Base-by-base conservation (phyloP, 768 basidiomycete species). In the Filobasidium wieringae region DNA sequence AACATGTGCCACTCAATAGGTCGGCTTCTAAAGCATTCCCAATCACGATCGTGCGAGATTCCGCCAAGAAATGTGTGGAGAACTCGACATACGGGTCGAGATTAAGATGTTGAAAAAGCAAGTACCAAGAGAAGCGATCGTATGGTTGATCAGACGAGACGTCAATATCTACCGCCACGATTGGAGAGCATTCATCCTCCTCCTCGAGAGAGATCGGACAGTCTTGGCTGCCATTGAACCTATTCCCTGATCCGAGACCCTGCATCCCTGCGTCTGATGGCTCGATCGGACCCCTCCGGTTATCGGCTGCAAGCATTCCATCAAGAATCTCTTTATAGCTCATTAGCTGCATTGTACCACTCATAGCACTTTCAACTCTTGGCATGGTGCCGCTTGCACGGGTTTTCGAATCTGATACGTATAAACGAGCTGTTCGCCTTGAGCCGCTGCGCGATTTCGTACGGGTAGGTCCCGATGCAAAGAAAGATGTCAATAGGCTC, bases 361-460 rank as follows among this genome's bases (percentile, higher is more conserved):
- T 65, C 14, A 66, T 34, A 17, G 69, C 68, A 63, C 73, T 72
- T 19, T 66, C 63, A n/a, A 68, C 67, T n/a, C 55, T 51, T 0
- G 75, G 75, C 22, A 75, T 32, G 1, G 64, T 66, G 2, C 64
- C 66, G 12, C 60, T 60, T 1, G 65, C 63, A 12, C 75, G 55
- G 12, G 75, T 75, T 49, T 76, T 76, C 26, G 69, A 71, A 54
- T 76, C 75, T 22, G 70, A 72, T 7, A 76, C 49, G 56, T 63
- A 67, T 4, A 76, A 59, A 22, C 64, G 58, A 57, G 74, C 69
- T 2, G 68, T 65, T 22, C 63, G 55, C 41, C 45, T 26, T 29
- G 24, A 24, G 31, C 27, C 47, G 47, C 39, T 6, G 37, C 22
- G 30, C 0, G 14, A 5, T 2, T 27, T 29, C n/a, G 8, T 34